phyloP scores from a whole-genome alignment of 2,329 filamentous ascomycete genomes.

The Colletotrichum simmondsii region DNA sequence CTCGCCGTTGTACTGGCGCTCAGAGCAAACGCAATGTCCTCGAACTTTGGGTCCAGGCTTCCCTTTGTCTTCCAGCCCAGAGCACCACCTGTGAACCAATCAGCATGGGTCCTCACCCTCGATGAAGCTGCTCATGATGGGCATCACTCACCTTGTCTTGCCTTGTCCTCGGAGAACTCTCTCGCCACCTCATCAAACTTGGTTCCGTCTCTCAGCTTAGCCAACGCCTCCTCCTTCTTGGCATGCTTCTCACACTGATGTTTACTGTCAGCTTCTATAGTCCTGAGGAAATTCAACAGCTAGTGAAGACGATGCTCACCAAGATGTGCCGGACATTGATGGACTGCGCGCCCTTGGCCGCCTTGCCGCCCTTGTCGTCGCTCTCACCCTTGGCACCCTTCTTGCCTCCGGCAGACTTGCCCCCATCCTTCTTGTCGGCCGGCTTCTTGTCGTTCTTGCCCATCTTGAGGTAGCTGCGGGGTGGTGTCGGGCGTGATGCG shows the following conservation, averaged over 20 bases:
- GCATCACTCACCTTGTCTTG: conserved; percentile 63
- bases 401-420: conserved; percentile 44
- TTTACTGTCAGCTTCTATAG: not conserved
- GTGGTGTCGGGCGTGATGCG: not conserved
- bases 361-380: conserved; percentile 50
- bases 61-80: conserved; percentile 80
- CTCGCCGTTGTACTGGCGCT: conserved; percentile 72
- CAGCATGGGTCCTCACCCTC: not conserved
- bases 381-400: conserved; percentile 46
- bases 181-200: conserved; percentile 82
- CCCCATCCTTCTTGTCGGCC: conserved; percentile 47
- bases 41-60: conserved; percentile 74
- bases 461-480: conserved; percentile 15
- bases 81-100: conserved; percentile 66
- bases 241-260: conserved; percentile 76
- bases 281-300: not conserved
- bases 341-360: conserved; percentile 68
- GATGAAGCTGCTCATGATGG: not conserved
- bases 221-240: conserved; percentile 82
- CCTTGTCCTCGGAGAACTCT: conserved; percentile 82
- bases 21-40: conserved; percentile 77
- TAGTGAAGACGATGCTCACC: conserved; percentile 44
- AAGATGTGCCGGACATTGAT: conserved; percentile 83
- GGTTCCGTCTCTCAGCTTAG: conserved; percentile 72
- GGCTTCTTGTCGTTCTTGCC: conserved; percentile 34